Conservation (phyloP, 352 stramenopile species). For the Phytophthora nicotianae region DNA sequence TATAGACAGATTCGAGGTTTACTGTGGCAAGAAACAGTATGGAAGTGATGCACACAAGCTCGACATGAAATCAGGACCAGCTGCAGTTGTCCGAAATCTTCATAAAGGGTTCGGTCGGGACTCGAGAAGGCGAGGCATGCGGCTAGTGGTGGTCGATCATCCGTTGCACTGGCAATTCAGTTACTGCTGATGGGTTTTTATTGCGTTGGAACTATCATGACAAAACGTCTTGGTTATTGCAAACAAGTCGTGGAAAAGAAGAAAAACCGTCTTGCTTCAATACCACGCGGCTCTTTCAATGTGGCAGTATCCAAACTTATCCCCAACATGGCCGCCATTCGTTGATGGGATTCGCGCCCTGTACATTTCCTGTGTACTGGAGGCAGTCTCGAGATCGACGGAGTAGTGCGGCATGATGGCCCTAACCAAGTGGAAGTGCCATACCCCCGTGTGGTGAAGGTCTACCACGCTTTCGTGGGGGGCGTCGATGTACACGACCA, state of each 20-base stretch:
- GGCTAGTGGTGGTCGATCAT: not conserved
- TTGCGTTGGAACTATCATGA: not conserved
- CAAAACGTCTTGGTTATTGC: not conserved
- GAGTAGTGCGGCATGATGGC: not conserved
- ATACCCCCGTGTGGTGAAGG: not conserved
- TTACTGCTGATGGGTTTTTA: not conserved
- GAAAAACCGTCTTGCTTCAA: not conserved
- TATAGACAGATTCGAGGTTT: not conserved
- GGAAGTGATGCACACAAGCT: not conserved
- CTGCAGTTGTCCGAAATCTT: not conserved
- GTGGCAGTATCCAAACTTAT: not conserved
- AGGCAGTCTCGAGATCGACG: not conserved
- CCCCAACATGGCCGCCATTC: not conserved
- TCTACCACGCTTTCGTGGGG: not conserved
- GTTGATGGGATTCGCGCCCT: not conserved
- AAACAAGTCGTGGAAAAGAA: not conserved
- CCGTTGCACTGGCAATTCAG: not conserved
- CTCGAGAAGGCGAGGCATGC: not conserved
- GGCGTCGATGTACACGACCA: not conserved
- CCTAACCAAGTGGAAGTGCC: not conserved
- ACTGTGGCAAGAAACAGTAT: not conserved
- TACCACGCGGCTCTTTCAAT: not conserved
- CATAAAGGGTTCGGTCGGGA: not conserved
- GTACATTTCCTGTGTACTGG: not conserved
- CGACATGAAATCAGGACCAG: not conserved